Conservation (phyloP, 306 rosid genomes). For the Senna siamea region DNA sequence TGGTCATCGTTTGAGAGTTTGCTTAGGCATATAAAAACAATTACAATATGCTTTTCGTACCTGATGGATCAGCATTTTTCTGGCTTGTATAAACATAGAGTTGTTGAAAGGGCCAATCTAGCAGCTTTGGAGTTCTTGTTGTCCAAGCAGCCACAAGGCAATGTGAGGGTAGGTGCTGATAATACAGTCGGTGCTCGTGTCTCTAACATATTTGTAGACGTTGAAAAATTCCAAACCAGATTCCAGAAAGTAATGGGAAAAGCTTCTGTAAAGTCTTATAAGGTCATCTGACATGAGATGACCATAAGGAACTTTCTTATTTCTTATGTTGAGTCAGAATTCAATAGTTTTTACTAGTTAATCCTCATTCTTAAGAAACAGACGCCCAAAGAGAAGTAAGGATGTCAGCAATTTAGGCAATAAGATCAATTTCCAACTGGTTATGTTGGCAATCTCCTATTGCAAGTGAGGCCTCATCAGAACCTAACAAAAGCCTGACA, state of each 20-base stretch:
- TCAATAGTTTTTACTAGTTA: too few species aligned
- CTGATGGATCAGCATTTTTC: not conserved
- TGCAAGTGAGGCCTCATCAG: slow-evolving; percentile 40
- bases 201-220: slow-evolving; percentile 81
- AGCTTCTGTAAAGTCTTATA: slow-evolving; percentile 43
- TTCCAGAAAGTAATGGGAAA: slow-evolving; percentile 61
- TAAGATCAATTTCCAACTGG: slow-evolving; percentile 94
- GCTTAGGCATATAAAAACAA: too few species aligned
- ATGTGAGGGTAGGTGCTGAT: slow-evolving; percentile 74
- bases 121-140: slow-evolving; percentile 92
- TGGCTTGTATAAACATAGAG: slow-evolving; percentile 43
- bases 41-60: too few species aligned
- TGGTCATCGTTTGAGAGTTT: too few species aligned
- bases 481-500: slow-evolving; percentile 39
- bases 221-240: slow-evolving; percentile 75
- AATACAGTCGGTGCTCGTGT: slow-evolving; percentile 69
- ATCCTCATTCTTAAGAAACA: too few species aligned
- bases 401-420: slow-evolving; percentile 78
- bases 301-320: too few species aligned
- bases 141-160: slow-evolving; percentile 96
- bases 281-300: slow-evolving; percentile 69
- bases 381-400: slow-evolving; percentile 73
- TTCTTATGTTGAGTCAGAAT: too few species aligned
- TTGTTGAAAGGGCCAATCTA: slow-evolving; percentile 80
- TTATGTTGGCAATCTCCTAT: slow-evolving; percentile 70